Evolutionary conservation across 805 yeast genomes (phyloP), one percentile per base, ranked within the genome.

Genomic region (Citeromyces nyonsensis): DNA sequence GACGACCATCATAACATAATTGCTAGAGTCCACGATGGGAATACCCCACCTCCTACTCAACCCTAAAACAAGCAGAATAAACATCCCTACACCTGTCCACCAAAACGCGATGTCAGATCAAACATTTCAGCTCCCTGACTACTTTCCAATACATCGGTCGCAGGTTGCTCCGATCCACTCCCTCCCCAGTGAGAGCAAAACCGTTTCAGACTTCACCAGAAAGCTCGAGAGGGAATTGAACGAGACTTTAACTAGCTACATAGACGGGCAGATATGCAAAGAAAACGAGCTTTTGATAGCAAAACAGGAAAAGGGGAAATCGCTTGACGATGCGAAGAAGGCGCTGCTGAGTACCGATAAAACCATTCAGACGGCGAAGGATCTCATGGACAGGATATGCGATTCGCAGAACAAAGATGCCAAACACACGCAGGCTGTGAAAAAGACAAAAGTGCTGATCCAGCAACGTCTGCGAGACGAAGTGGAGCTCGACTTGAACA

Each of bases 391-490:
- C 2, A 30, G 29, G 8, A 14, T 38, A 26, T 30, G 26, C 3
- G 31, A 35, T 27, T 32, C 35, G 7, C 33, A 34, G 26, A 30
- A 35, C 15, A 29, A 25, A 11, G 37, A 34, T 18, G 31, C 34
- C 10, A 29, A 35, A 4, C 37, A 37, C 30, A 31, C 35, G 15
- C 26, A 29, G 7, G 42, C 43, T 14, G 44, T 41, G 25, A 34
- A 27, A 5, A 26, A 34, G 8, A 32, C 51, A 14, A 49, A 46
- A 35, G 37, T 38, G 3, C 37, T 37, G 13, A 39, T 50, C 20
- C 43, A 47, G 25, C 41, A 42, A n/a, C 34, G 41, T 25, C 30
- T 34, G 12, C 43, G 44, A 26, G 36, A 38, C 7, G 56, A 48
- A 26, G 41, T 44, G 8, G 47, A 42, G 10, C 37, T 50, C 11